A percentile compares a stretch with the other conserved stretches of the same genome.
phyloP scores from a whole-genome alignment of 192 early-diverging fungal species.

The Gigaspora rosea region DNA sequence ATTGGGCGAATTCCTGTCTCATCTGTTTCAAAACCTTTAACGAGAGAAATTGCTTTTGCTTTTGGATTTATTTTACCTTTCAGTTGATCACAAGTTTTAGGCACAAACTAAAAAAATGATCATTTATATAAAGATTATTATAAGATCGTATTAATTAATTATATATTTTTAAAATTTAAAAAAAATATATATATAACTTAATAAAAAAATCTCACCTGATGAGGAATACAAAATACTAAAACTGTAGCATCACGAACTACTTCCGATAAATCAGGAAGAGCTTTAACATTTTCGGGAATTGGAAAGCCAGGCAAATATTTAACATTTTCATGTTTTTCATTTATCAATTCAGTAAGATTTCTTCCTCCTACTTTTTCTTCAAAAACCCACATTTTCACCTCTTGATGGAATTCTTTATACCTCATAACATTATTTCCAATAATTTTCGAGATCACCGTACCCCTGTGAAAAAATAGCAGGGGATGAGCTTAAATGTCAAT shows the following conservation, averaged over 20 bases:
- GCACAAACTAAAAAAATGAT: conserved; percentile 69
- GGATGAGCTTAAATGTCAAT: not conserved
- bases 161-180: not conserved
- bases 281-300: conserved; percentile 84
- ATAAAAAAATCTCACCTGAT: conserved; percentile 60
- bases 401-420: conserved; percentile 69
- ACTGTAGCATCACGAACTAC: conserved; percentile 84
- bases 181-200: not conserved
- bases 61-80: conserved; percentile 67
- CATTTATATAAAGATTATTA: not conserved
- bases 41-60: conserved; percentile 91
- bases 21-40: conserved; percentile 89
- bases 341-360: conserved; percentile 93
- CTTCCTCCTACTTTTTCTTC: conserved; percentile 85
- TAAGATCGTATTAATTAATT: not conserved
- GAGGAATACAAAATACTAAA: conserved; percentile 92
- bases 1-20: conserved; percentile 79
- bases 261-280: conserved; percentile 78
- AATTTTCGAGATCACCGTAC: conserved; percentile 91
- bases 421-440: conserved; percentile 79
- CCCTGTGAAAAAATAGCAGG: conserved; percentile 57
- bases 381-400: conserved; percentile 95
- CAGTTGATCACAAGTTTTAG: conserved; percentile 78
- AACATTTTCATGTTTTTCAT: conserved; percentile 89
- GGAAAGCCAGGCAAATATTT: conserved; percentile 85